Evolutionary conservation across 2,329 filamentous ascomycete species (phyloP).

Genomic region (Blastomyces silverae): DNA sequence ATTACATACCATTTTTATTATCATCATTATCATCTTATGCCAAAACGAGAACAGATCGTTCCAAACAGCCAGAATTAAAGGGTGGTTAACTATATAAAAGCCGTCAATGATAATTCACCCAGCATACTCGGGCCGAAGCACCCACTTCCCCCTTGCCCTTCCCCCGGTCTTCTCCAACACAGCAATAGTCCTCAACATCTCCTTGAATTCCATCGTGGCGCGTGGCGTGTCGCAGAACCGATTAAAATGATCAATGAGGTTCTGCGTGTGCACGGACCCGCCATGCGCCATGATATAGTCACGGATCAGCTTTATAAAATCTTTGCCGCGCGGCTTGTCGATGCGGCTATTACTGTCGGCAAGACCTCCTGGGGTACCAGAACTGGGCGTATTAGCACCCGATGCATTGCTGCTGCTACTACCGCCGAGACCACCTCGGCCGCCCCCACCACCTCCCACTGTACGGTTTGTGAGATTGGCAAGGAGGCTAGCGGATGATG

Average conservation of each 20-base stretch:
- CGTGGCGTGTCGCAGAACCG: slow-evolving; percentile 63
- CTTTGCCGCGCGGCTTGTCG: slow-evolving; percentile 44
- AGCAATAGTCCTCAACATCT: slow-evolving; percentile 70
- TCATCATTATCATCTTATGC: not conserved
- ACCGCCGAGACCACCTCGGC: slow-evolving; percentile 20
- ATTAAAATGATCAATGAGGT: slow-evolving; percentile 86
- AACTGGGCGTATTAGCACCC: slow-evolving; percentile 42
- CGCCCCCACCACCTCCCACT: slow-evolving; percentile 11
- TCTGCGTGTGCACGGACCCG: slow-evolving; percentile 71
- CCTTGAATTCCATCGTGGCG: slow-evolving; percentile 72
- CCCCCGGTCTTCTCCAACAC: slow-evolving; percentile 53
- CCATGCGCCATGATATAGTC: slow-evolving; percentile 72
- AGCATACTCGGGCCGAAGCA: slow-evolving; percentile 52
- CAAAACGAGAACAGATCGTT: not conserved
- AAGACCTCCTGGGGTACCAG: slow-evolving; percentile 32
- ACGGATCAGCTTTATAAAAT: slow-evolving; percentile 66
- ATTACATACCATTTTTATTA: not conserved
- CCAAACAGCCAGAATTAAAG: too few species aligned
- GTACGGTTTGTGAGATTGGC: slow-evolving; percentile 34
- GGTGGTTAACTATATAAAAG: not conserved
- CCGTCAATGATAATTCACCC: not conserved
- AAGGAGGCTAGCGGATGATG: slow-evolving; percentile 38
- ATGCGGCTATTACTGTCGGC: not conserved
- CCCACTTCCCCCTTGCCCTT: slow-evolving; percentile 50
- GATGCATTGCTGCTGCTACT: slow-evolving; percentile 24